A percentile compares a stretch with the other conserved stretches of the same genome.
Evolutionary conservation across 2,329 filamentous ascomycete genomes (phyloP).

Genomic region (Exutisphaerella laricina): DNA sequence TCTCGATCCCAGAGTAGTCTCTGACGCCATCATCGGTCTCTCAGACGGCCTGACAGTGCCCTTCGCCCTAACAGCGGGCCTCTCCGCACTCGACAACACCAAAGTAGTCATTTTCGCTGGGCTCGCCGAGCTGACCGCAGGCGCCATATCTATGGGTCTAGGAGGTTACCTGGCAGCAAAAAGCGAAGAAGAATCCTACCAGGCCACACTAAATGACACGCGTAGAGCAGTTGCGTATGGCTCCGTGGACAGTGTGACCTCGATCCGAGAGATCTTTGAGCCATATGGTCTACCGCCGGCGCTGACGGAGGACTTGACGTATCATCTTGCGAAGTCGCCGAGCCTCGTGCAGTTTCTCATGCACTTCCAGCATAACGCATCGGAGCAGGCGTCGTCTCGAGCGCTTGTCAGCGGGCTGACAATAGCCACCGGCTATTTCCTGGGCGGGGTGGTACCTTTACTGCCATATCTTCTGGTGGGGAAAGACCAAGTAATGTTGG

Average conservation of each 20-base stretch:
- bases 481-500: constrained; percentile 35
- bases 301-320: constrained; percentile 18
- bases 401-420: constrained; percentile 54
- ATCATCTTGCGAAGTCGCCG: constrained; percentile 13
- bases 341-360: constrained; percentile 43
- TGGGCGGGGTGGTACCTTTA: constrained; percentile 61
- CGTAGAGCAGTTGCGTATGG: constrained; percentile 35
- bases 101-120: constrained; percentile 38
- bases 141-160: constrained; percentile 39
- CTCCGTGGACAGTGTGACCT: constrained; percentile 33
- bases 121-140: constrained; percentile 37
- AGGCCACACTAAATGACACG: constrained; percentile 41
- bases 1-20: constrained; percentile 38
- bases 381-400: constrained; percentile 36
- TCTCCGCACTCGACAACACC: constrained; percentile 36
- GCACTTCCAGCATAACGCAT: constrained; percentile 43
- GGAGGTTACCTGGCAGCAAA: constrained; percentile 43
- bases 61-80: constrained; percentile 39
- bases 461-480: constrained; percentile 61
- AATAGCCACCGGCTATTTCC: constrained; percentile 62
- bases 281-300: constrained; percentile 35
- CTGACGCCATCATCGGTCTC: constrained; percentile 40
- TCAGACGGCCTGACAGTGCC: constrained; percentile 40
- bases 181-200: constrained; percentile 47
- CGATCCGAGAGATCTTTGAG: constrained; percentile 39